Evolutionary conservation across 257 asterid species (phyloP), one percentile per base, ranked within the genome.

Genomic region (Solanum corneliomulleri): DNA sequence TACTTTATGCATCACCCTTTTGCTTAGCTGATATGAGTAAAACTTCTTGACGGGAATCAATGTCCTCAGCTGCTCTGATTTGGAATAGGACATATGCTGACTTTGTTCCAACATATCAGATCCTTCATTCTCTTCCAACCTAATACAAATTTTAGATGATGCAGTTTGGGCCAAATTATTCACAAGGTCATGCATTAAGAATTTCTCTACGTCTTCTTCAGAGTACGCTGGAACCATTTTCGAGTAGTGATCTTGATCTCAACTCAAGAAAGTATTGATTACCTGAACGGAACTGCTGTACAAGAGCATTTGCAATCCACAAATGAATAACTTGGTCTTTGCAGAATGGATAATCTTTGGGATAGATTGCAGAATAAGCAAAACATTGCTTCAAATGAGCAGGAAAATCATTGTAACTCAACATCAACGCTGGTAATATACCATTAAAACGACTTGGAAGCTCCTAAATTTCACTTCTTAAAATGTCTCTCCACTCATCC

Each of bases 281-380:
- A 12, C 82, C 82, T 15, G 56, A 18, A 42, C 8, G 33, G 9
- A 75, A 39, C 56, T 13, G 21, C 2, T 23, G 83, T 13, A 76
- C 83, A 4, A 85, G 85, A 83, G 56, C 86, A 45, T 88, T 85
- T 3, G 75, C 90, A 78, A 60, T 88, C 91, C 90, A 89, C 4
- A 88, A 33, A 9, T 49, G 9, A 49, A 86, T 71, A 2, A 89
- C 27, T 86, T 88, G 84, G 2, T 83, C 35, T 62, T 72, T 52
- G 20, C 60, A 23, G 11, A 89, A 86, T 45, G 5, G 71, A 16
- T 88, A 86, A 41, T 69, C 89, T 86, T 88, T 89, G 14, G 91
- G 91, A n/a, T n/a, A n/a, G n/a, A n/a, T n/a, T n/a, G n/a, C n/a
- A n/a, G n/a, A n/a, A n/a, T n/a, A n/a, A n/a, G n/a, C n/a, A n/a